Conservation (phyloP, 305 asterid species). For the Fraxinus sp. region DNA sequence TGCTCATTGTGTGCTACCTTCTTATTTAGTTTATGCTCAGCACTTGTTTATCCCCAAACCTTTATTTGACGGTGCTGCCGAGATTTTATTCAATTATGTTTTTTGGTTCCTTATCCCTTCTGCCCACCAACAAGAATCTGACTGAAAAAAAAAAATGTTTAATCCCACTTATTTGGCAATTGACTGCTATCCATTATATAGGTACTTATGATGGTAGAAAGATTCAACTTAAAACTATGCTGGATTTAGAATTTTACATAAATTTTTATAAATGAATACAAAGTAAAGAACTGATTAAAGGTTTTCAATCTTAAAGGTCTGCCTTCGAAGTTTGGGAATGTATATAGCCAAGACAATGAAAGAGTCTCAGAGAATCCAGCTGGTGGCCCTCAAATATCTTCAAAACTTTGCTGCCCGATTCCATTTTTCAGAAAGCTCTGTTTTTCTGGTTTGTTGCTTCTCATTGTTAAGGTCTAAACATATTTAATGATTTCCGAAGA, state of each 20-base stretch:
- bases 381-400: slow-evolving; percentile 6
- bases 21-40: background rate
- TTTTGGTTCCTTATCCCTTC: background rate
- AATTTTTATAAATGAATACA: background rate
- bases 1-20: background rate
- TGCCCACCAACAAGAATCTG: background rate
- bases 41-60: background rate
- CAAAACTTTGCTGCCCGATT: slow-evolving; percentile 2
- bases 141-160: background rate
- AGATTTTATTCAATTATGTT: background rate
- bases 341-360: slow-evolving; percentile 12
- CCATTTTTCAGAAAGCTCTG: slow-evolving; percentile 2
- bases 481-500: background rate
- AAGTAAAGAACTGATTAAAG: background rate
- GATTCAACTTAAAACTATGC: slow-evolving; percentile 1
- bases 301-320: slow-evolving; percentile 29
- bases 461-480: background rate
- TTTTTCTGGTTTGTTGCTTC: slow-evolving; percentile 21
- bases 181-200: background rate
- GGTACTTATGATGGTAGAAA: background rate
- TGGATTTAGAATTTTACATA: background rate
- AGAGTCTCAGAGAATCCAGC: slow-evolving; percentile 15
- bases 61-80: background rate
- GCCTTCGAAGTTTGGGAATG: slow-evolving; percentile 23
- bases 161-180: background rate